Evolutionary conservation across 441 rosid genomes (phyloP).

Genomic region (Gossypium gossypioides): DNA sequence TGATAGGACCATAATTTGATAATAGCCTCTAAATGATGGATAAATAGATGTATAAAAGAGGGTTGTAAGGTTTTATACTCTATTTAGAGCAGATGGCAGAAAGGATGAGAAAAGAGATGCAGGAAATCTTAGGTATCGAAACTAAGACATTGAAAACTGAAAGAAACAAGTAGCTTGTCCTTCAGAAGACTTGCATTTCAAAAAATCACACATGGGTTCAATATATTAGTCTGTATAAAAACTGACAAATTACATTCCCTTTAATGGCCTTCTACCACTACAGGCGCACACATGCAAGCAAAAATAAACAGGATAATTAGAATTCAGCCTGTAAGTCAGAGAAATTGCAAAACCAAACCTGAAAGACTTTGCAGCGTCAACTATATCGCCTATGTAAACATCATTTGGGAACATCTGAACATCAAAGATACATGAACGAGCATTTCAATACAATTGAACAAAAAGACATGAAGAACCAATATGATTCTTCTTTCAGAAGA

Average conservation of each 20-base stretch:
- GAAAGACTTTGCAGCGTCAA: slow-evolving; percentile 66
- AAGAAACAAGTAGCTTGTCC: background rate
- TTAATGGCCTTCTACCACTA: background rate
- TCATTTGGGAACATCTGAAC: slow-evolving; percentile 81
- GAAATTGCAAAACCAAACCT: slow-evolving; percentile 40
- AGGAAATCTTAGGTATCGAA: background rate
- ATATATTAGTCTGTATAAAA: background rate
- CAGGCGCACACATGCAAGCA: background rate
- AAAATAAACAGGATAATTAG: background rate
- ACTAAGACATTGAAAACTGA: background rate
- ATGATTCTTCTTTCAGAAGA: slow-evolving; percentile 5
- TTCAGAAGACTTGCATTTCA: background rate
- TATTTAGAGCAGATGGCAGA: background rate
- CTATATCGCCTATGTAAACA: slow-evolving; percentile 57
- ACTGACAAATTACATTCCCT: background rate
- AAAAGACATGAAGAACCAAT: background rate
- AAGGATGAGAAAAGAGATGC: background rate
- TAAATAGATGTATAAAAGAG: background rate
- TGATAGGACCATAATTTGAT: background rate
- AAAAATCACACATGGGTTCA: background rate
- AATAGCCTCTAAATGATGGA: background rate
- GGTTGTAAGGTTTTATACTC: background rate
- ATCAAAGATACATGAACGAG: slow-evolving; percentile 16
- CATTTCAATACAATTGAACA: slow-evolving; percentile 6
- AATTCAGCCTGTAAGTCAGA: slow-evolving; percentile 11